phyloP scores from a whole-genome alignment of 2,329 filamentous ascomycete species.

The Hypocreales sp. region DNA sequence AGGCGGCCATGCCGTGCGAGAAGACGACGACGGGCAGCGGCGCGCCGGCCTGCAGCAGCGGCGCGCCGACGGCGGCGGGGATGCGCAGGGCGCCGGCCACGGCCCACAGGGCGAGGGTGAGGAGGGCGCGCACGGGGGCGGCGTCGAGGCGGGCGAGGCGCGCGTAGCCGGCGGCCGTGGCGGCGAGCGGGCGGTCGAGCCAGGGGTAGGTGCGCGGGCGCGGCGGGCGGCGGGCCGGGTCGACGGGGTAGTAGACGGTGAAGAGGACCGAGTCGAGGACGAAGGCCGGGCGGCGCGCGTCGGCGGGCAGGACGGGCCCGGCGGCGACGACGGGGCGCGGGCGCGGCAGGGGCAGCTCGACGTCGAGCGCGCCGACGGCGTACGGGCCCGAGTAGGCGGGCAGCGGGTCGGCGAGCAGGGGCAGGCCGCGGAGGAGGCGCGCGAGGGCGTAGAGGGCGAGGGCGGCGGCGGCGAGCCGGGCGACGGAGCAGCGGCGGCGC shows the following conservation, averaged over 20 bases:
- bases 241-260: slow-evolving; percentile 31
- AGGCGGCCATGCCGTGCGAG: slow-evolving; percentile 35
- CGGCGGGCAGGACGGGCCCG: slow-evolving; percentile 13
- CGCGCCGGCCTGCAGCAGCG: slow-evolving; percentile 14
- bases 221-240: slow-evolving; percentile 10
- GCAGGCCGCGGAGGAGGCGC: slow-evolving; percentile 22
- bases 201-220: slow-evolving; percentile 21
- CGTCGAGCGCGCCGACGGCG: slow-evolving; percentile 28
- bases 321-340: slow-evolving; percentile 16
- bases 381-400: slow-evolving; percentile 28
- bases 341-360: slow-evolving; percentile 25
- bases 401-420: slow-evolving; percentile 26
- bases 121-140: slow-evolving; percentile 24
- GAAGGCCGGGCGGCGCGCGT: slow-evolving; percentile 22
- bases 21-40: slow-evolving; percentile 31
- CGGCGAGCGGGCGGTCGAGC: slow-evolving; percentile 25
- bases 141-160: slow-evolving; percentile 27
- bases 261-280: slow-evolving; percentile 31
- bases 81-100: slow-evolving; percentile 25
- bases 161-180: slow-evolving; percentile 30
- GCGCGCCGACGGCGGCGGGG: slow-evolving; percentile 30
- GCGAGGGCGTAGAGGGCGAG: slow-evolving; percentile 20
- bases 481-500: not conserved
- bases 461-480: not conserved
- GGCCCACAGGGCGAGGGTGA: slow-evolving; percentile 24